phyloP scores from a whole-genome alignment of 306 rosid genomes.

The Gillenia trifoliata region DNA sequence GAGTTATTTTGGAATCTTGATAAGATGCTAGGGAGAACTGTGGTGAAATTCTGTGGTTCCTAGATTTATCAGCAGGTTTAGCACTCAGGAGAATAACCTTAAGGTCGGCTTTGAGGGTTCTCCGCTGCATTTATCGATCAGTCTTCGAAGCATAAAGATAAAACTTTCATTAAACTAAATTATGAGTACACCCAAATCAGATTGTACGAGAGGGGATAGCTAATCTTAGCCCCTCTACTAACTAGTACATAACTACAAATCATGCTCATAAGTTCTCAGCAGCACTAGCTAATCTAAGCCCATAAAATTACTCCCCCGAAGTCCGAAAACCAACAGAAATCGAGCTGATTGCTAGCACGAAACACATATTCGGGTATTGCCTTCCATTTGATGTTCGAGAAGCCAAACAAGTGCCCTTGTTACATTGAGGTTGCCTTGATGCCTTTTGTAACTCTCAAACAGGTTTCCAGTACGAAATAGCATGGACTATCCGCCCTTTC shows the following conservation, averaged over 20 bases:
- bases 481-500: constrained; percentile 64
- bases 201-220: neutral
- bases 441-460: constrained; percentile 25
- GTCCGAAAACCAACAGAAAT: neutral
- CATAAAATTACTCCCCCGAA: neutral
- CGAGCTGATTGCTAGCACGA: neutral
- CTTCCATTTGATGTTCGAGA: neutral
- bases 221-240: neutral
- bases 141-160: neutral
- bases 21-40: neutral
- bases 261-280: neutral
- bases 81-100: neutral
- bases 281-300: neutral
- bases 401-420: neutral
- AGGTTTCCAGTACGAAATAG: constrained; percentile 70
- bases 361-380: neutral
- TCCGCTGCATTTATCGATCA: neutral
- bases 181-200: neutral
- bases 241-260: neutral
- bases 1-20: neutral
- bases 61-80: neutral
- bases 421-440: neutral
- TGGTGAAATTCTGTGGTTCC: neutral
- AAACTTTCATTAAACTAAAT: neutral
- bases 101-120: neutral